These are phyloP conservation scores for Hanseniaspora uvarum DNA, from an alignment of 1,139 yeast genomes.

Conservation along the genomic window DNA sequence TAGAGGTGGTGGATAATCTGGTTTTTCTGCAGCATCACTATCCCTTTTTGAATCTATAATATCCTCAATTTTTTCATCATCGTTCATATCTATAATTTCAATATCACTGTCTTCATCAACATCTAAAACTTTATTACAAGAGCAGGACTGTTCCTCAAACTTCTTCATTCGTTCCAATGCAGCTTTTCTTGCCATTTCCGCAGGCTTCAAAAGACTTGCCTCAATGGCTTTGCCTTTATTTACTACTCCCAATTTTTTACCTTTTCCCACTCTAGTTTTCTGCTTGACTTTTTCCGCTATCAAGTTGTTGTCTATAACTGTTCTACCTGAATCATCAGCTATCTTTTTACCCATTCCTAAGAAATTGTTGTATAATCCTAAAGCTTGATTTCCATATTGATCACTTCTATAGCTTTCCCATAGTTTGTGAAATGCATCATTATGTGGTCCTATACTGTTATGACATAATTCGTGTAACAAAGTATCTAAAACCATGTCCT, in stretches of 20 bases:
- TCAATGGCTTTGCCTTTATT: constrained; percentile 19
- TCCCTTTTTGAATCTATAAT: not conserved
- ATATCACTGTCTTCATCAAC: constrained; percentile 34
- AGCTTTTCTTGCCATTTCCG: constrained; percentile 52
- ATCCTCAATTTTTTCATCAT: constrained; percentile 5
- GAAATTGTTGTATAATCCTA: constrained; percentile 29
- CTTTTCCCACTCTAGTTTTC: constrained; percentile 18
- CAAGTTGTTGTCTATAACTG: constrained; percentile 23
- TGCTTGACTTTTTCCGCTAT: constrained; percentile 33
- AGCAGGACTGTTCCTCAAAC: constrained; percentile 51
- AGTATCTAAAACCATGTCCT: constrained; percentile 65
- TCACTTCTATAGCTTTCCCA: constrained; percentile 53
- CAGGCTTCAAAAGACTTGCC: constrained; percentile 25
- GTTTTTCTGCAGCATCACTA: not conserved
- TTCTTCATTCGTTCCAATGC: constrained; percentile 47
- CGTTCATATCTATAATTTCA: constrained; percentile 28
- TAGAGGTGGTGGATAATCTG: not conserved
- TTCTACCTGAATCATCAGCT: constrained; percentile 33
- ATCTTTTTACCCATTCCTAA: constrained; percentile 45
- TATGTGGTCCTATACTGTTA: constrained; percentile 71
- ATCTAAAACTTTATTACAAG: constrained; percentile 20
- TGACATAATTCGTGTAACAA: constrained; percentile 85
- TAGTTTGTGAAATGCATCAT: constrained; percentile 54
- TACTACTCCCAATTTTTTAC: constrained; percentile 16
- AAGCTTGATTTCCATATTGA: constrained; percentile 47